Evolutionary conservation across 2,329 filamentous ascomycete species (phyloP).

Genomic region (Byssochlamys sp.): DNA sequence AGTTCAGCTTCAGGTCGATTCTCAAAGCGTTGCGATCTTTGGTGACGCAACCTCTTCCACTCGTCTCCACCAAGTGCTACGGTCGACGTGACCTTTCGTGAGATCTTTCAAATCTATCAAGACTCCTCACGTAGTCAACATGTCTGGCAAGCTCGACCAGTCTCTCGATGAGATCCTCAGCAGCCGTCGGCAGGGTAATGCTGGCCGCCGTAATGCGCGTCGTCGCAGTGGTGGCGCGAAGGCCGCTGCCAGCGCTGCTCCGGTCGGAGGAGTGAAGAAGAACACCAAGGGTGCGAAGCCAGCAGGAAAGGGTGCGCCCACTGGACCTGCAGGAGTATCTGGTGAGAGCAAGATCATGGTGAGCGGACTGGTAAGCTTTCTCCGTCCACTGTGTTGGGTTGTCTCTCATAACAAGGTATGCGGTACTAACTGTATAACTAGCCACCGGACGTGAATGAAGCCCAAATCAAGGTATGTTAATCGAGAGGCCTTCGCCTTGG

Average conservation of each 20-base stretch:
- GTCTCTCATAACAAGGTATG: slow-evolving; percentile 8
- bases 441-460: slow-evolving; percentile 93
- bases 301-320: slow-evolving; percentile 47
- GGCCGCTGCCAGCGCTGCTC: slow-evolving; percentile 48
- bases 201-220: slow-evolving; percentile 34
- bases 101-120: slow-evolving; percentile 1
- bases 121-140: slow-evolving; percentile 36
- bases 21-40: background rate
- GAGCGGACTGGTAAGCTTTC: slow-evolving; percentile 78
- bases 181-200: slow-evolving; percentile 49
- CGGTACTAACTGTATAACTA: slow-evolving; percentile 45
- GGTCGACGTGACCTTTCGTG: slow-evolving; percentile 1
- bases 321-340: slow-evolving; percentile 51
- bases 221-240: slow-evolving; percentile 33
- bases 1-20: background rate
- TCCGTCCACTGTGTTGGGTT: slow-evolving; percentile 3
- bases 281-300: slow-evolving; percentile 44
- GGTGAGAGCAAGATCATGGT: slow-evolving; percentile 95
- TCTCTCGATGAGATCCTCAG: slow-evolving; percentile 96
- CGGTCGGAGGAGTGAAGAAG: slow-evolving; percentile 81
- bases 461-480: slow-evolving; percentile 99
- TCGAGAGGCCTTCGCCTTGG: slow-evolving; percentile 63
- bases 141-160: slow-evolving; percentile 93
- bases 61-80: slow-evolving; percentile 6
- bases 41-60: slow-evolving; percentile 6